phyloP scores from a whole-genome alignment of 768 basidiomycete genomes.

The Mycena kentingensis region DNA sequence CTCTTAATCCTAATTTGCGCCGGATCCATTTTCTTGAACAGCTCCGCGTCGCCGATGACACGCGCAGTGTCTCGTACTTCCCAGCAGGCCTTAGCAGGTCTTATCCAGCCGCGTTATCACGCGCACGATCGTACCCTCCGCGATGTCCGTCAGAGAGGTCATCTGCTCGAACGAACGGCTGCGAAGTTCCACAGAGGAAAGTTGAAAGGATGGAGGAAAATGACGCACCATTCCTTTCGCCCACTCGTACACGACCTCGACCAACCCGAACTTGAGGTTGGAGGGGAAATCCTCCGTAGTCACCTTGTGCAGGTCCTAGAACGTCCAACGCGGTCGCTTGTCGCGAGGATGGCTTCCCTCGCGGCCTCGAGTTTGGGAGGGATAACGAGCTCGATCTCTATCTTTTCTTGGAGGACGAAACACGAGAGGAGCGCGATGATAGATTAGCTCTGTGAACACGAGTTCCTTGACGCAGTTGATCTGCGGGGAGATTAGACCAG shows the following conservation, averaged over 20 bases:
- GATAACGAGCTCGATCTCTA: slow-evolving; percentile 82
- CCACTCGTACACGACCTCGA: slow-evolving; percentile 99
- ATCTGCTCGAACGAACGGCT: slow-evolving; percentile 99
- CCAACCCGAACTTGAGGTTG: slow-evolving; percentile 84
- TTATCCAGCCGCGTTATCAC: slow-evolving; percentile 96
- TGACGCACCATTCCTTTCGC: slow-evolving; percentile 93
- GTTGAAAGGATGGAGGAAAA: neutral
- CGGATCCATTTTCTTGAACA: slow-evolving; percentile 98
- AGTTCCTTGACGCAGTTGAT: slow-evolving; percentile 99
- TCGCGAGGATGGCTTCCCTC: slow-evolving; percentile 71
- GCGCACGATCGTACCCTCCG: slow-evolving; percentile 96
- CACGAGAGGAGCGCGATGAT: slow-evolving; percentile 94
- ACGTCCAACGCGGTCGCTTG: slow-evolving; percentile 75
- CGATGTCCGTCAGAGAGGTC: slow-evolving; percentile 86
- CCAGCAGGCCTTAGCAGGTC: slow-evolving; percentile 90
- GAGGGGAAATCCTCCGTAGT: slow-evolving; percentile 75
- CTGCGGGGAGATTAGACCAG: slow-evolving; percentile 42
- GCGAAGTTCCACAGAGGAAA: slow-evolving; percentile 8
- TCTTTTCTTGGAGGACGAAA: slow-evolving; percentile 99
- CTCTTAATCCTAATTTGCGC: slow-evolving; percentile 91
- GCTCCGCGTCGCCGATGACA: slow-evolving; percentile 92
- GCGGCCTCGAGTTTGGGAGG: slow-evolving; percentile 81
- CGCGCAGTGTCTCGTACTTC: slow-evolving; percentile 97
- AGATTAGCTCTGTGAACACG: slow-evolving; percentile 91
- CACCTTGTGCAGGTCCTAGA: slow-evolving; percentile 83